Percentiles rank a stretch among this genome's conserved stretches.
These are phyloP conservation scores for Candida sanyiensis DNA, from an alignment of 805 yeast species.

Conservation along the genomic window DNA sequence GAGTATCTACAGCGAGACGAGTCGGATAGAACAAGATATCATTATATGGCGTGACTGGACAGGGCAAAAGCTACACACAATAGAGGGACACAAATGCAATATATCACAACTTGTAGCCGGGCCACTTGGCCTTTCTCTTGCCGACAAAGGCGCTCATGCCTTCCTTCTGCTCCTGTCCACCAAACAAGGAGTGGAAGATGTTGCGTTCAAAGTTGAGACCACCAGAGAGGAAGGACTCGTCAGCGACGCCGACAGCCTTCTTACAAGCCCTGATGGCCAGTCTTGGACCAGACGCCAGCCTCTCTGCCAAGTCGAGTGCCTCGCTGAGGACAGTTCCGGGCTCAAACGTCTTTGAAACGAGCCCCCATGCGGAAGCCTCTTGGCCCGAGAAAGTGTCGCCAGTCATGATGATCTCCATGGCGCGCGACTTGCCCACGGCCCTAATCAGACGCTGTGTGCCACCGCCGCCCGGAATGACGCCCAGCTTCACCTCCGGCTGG, in stretches of 20 bases:
- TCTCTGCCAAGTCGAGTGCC: slow-evolving; percentile 40
- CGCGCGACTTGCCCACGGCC: slow-evolving; percentile 44
- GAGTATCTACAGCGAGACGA: slow-evolving; percentile 76
- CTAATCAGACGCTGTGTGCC: slow-evolving; percentile 47
- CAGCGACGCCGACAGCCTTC: slow-evolving; percentile 37
- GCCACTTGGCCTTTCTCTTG: slow-evolving; percentile 34
- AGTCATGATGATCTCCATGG: slow-evolving; percentile 44
- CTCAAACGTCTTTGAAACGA: slow-evolving; percentile 38
- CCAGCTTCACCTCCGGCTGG: slow-evolving; percentile 50
- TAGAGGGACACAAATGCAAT: neutral
- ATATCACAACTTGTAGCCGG: slow-evolving; percentile 14
- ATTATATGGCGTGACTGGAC: slow-evolving; percentile 51
- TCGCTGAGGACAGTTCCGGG: slow-evolving; percentile 35
- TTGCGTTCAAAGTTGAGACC: slow-evolving; percentile 40
- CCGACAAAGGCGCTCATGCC: slow-evolving; percentile 49
- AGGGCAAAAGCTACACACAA: no score
- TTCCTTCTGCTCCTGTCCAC: slow-evolving; percentile 41
- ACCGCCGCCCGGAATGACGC: slow-evolving; percentile 48
- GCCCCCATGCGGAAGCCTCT: slow-evolving; percentile 44
- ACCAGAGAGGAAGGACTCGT: slow-evolving; percentile 31
- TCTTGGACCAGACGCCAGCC: slow-evolving; percentile 37
- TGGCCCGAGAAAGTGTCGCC: slow-evolving; percentile 39
- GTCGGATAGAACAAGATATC: slow-evolving; percentile 52
- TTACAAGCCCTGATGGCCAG: slow-evolving; percentile 42
- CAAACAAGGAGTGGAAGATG: slow-evolving; percentile 42